Evolutionary conservation across 495 filamentous ascomycete genomes (phyloP), one percentile per base, ranked within the genome.

Genomic region (Hypoxylon fragiforme): DNA sequence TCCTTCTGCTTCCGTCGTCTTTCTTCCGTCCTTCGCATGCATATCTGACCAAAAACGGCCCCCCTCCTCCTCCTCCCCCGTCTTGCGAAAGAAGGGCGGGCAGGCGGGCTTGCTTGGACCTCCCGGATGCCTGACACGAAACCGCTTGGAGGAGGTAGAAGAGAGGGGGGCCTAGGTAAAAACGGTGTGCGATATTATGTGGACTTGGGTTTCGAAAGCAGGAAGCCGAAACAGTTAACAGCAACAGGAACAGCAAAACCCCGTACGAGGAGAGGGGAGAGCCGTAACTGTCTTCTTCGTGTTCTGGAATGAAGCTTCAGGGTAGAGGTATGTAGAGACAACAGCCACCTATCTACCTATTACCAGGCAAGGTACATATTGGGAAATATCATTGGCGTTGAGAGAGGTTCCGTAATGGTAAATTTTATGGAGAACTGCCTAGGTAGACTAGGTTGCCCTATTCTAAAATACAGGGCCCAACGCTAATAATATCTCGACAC

Each of bases 401-500:
- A 5, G 16, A 5, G 16, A 36, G 35, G 40, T 7, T 34, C 35
- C 40, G 38, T 31, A n/a, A n/a, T n/a, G n/a, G n/a, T n/a, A n/a
- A n/a, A n/a, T n/a, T n/a, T n/a, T n/a, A n/a, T n/a, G n/a, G n/a
- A n/a, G n/a, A n/a, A n/a, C n/a, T n/a, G n/a, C n/a, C n/a, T n/a
- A n/a, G n/a, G n/a, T n/a, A n/a, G n/a, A n/a, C n/a, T n/a, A n/a
- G n/a, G n/a, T n/a, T n/a, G n/a, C n/a, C n/a, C n/a, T 46, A 37
- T 34, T 22, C 28, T 42, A 45, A 12, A 3, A 35, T 13, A 35
- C n/a, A 35, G 6, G 21, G 37, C 14, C 41, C 51, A 41, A 46
- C 52, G 58, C 58, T 57, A 62, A 62, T 62, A 49, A 62, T 53
- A 62, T 56, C 52, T 47, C 52, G 44, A 62, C 58, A 62, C 58